A percentile compares a stretch with the other conserved stretches of the same genome.
Evolutionary conservation across 495 filamentous ascomycete species (phyloP).

Genomic region (Penicillium samsonianum): DNA sequence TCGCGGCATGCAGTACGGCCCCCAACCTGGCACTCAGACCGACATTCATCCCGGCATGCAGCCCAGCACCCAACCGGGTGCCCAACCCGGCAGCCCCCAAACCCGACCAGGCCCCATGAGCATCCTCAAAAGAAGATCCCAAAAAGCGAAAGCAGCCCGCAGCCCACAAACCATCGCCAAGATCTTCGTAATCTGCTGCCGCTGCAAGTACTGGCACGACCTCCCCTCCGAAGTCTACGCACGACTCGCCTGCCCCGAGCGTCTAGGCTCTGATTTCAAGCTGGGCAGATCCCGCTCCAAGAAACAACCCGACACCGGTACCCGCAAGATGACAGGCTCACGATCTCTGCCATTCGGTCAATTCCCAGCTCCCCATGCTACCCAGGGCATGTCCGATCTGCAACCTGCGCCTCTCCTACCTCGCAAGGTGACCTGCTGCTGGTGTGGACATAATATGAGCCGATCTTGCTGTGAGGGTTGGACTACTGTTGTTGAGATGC

Average conservation of each 20-base stretch:
- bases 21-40: not conserved
- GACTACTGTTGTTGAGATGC: constrained; percentile 67
- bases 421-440: constrained; percentile 70
- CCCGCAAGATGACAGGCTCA: constrained; percentile 9
- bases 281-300: constrained; percentile 17
- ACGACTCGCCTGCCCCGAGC: constrained; percentile 67
- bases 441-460: constrained; percentile 77
- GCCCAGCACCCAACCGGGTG: not conserved
- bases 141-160: constrained; percentile 21
- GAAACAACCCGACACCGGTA: constrained; percentile 12
- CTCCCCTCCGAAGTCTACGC: constrained; percentile 75
- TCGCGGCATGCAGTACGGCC: not conserved
- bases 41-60: not conserved
- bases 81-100: constrained; percentile 1
- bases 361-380: constrained; percentile 10
- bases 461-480: constrained; percentile 72
- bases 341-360: constrained; percentile 5
- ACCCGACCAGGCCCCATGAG: constrained; percentile 5
- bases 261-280: constrained; percentile 45
- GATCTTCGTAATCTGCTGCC: constrained; percentile 78
- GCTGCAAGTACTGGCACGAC: constrained; percentile 80
- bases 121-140: constrained; percentile 15
- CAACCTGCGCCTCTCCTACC: constrained; percentile 46
- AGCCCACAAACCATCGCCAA: constrained; percentile 62
- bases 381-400: constrained; percentile 14